Evolutionary conservation across 768 basidiomycete genomes (phyloP).

Genomic region (Sporobolomyces phaffii): DNA sequence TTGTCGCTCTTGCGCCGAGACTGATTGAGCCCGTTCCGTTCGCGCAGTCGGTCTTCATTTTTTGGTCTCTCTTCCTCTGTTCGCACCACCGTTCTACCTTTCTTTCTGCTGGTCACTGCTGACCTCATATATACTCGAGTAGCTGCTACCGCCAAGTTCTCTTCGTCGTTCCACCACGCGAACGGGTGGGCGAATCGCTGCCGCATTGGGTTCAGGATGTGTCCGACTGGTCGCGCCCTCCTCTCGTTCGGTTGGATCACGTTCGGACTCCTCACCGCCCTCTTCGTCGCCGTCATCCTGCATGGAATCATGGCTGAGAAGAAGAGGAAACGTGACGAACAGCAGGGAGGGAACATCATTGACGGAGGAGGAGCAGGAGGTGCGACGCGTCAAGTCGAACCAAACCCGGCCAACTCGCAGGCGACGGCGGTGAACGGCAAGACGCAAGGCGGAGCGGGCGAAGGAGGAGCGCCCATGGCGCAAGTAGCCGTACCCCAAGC

Average conservation of each 20-base stretch:
- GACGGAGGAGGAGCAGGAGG: background rate
- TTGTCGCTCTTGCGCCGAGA: no score
- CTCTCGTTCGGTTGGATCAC: conserved; percentile 13
- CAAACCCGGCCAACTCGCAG: background rate
- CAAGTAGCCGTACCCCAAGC: no score
- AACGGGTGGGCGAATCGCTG: background rate
- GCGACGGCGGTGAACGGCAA: background rate
- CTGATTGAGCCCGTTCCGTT: background rate
- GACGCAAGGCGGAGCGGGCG: no score
- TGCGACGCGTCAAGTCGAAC: background rate
- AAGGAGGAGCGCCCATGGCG: no score
- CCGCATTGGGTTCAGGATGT: background rate
- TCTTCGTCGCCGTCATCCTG: background rate
- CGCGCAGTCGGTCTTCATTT: background rate
- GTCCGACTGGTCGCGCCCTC: conserved; percentile 3
- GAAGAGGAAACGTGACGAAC: background rate
- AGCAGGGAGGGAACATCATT: background rate
- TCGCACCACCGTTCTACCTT: background rate
- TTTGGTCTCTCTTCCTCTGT: conserved; percentile 9
- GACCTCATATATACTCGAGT: no score
- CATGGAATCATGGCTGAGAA: background rate
- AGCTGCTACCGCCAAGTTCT: conserved; percentile 3
- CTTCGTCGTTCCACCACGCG: background rate
- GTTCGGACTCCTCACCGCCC: background rate
- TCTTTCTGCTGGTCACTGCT: background rate